Conservation (phyloP, 2,329 filamentous ascomycete genomes). For the Colletotrichum karsti region DNA sequence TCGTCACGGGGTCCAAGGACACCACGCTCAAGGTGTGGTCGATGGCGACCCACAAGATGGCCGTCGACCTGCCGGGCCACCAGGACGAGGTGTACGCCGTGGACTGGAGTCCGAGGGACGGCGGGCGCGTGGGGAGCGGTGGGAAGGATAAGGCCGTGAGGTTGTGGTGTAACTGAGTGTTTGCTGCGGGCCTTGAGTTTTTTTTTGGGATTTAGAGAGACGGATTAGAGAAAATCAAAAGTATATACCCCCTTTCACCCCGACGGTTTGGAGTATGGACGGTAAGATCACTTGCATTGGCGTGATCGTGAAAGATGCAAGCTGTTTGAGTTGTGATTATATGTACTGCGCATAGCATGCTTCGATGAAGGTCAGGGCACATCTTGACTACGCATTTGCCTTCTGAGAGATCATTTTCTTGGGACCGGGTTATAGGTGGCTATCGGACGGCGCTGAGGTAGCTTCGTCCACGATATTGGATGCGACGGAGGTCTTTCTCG, state of each 20-base stretch:
- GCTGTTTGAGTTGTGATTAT: background rate
- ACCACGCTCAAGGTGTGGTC: slow-evolving; percentile 97
- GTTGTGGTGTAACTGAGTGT: slow-evolving; percentile 71
- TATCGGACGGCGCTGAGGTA: no score
- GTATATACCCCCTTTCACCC: slow-evolving; percentile 22
- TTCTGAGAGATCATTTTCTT: no score
- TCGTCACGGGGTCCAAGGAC: slow-evolving; percentile 90
- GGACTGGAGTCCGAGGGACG: slow-evolving; percentile 89
- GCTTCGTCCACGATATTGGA: no score
- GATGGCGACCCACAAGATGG: slow-evolving; percentile 83
- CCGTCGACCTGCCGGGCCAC: slow-evolving; percentile 84
- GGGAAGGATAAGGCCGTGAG: slow-evolving; percentile 88
- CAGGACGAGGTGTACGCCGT: slow-evolving; percentile 93
- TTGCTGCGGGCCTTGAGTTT: background rate
- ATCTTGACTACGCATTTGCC: no score
- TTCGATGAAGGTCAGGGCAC: background rate
- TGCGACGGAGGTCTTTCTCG: no score
- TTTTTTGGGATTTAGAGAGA: slow-evolving; percentile 8
- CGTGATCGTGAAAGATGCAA: background rate
- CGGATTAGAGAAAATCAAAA: slow-evolving; percentile 21
- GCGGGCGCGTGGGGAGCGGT: slow-evolving; percentile 86
- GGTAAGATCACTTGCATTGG: background rate
- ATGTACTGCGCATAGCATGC: background rate
- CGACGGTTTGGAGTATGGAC: background rate
- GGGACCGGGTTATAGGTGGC: no score